phyloP scores from a whole-genome alignment of 192 early-diverging fungal genomes.

The Backusella liffmaniae region DNA sequence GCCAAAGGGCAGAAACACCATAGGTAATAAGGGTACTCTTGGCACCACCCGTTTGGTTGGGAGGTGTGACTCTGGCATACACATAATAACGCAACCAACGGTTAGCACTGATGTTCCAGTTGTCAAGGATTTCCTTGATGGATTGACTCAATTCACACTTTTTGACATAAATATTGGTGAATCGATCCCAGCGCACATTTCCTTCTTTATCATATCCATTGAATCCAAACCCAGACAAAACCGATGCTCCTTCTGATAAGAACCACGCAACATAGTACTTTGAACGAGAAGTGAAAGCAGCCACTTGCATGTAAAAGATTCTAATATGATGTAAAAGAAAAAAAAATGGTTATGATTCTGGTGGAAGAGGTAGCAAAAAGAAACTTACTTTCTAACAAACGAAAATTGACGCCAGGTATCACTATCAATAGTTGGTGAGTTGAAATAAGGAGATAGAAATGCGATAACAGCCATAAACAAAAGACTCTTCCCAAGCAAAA shows the following conservation, averaged over 20 bases:
- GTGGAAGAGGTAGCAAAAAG: not conserved
- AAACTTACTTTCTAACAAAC: not conserved
- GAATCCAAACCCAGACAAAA: constrained; percentile 81
- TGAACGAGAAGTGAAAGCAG: constrained; percentile 60
- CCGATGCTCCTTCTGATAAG: constrained; percentile 83
- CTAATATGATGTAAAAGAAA: constrained; percentile 19
- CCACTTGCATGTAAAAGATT: constrained; percentile 57
- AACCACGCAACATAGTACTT: constrained; percentile 95
- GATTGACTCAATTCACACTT: constrained; percentile 78
- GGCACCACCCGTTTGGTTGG: constrained; percentile 45
- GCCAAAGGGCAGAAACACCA: constrained; percentile 89
- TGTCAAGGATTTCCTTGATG: constrained; percentile 69
- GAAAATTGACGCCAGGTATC: not conserved
- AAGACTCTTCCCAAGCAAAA: not conserved
- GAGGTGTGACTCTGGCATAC: constrained; percentile 63
- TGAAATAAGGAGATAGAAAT: not conserved
- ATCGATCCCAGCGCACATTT: constrained; percentile 62
- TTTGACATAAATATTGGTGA: constrained; percentile 75
- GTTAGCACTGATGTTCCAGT: constrained; percentile 92
- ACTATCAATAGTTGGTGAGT: not conserved
- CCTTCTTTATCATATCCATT: constrained; percentile 63
- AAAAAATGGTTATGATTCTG: not conserved
- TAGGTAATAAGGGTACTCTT: constrained; percentile 74
- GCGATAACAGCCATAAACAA: not conserved
- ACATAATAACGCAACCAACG: constrained; percentile 87